Conservation (phyloP, 2,329 filamentous ascomycete species). For the Aspergillus eucalypticola region DNA sequence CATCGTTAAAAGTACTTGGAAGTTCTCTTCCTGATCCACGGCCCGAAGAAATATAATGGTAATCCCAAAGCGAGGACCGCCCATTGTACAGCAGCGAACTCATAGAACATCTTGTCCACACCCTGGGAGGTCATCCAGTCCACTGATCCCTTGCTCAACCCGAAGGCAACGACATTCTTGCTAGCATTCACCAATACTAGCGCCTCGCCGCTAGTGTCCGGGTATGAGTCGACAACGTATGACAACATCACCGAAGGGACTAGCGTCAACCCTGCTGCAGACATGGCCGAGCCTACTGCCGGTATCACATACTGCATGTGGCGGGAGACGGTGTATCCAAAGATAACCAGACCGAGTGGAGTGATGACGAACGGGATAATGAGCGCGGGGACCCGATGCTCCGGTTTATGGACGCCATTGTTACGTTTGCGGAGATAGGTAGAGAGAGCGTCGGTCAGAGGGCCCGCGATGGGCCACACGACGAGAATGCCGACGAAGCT, state of each 20-base stretch:
- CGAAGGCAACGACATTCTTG: conserved; percentile 32
- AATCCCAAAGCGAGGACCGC: conserved; percentile 31
- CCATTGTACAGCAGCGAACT: conserved; percentile 39
- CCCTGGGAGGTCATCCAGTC: conserved; percentile 32
- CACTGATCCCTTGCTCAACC: conserved; percentile 29
- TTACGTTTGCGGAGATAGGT: conserved; percentile 36
- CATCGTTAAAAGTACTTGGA: background rate
- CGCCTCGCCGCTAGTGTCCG: conserved; percentile 32
- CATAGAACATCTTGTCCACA: conserved; percentile 38
- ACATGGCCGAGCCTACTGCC: conserved; percentile 32
- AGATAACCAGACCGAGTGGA: conserved; percentile 36
- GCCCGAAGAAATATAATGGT: conserved; percentile 35
- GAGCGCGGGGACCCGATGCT: conserved; percentile 43
- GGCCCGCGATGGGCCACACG: conserved; percentile 41
- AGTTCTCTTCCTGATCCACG: conserved; percentile 19
- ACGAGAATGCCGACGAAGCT: conserved; percentile 43
- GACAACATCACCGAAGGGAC: conserved; percentile 40
- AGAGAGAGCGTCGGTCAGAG: conserved; percentile 44
- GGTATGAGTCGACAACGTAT: conserved; percentile 37
- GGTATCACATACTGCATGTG: conserved; percentile 26
- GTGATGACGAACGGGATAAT: conserved; percentile 40
- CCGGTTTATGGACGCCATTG: conserved; percentile 39
- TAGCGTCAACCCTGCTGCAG: conserved; percentile 30
- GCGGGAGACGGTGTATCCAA: conserved; percentile 31
- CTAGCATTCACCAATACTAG: conserved; percentile 37